Base-by-base conservation (phyloP, 306 rosid species). In the barrel medic (Medicago truncatula) region DNA sequence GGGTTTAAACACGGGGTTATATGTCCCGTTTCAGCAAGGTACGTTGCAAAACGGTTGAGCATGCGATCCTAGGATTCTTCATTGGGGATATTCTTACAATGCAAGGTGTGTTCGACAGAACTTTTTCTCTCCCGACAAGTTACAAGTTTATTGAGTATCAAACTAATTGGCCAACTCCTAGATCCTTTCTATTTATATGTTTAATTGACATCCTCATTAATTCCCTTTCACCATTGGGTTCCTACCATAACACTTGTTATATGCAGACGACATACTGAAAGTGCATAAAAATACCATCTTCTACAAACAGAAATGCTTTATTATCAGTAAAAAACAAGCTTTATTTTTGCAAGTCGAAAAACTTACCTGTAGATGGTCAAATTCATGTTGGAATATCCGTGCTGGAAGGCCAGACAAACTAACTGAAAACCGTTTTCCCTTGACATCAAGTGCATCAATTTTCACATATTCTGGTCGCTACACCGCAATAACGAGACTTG, bases 391-490 rank as follows among this genome's bases (percentile, higher is more conserved):
- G 83, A 95, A 95, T 21, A 95, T 85, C 46, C 98, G 85, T 14
- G 98, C 97, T 70, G 93, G 95, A 85, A 95, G 97, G 28, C 65
- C 97, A 0, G 97, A 87, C 71, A 92, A 77, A 82, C 73, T 85
- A 76, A 95, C 70, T 5, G 89, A 73, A 82, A 92, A 95, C 80
- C 84, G 83, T 12, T 81, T 77, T 49, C 98, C 97, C 10, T 64
- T 90, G 64, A 89, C 53, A 76, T 92, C 90, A 73, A 70, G 81
- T 60, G 98, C 97, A 60, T 95, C 90, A 65, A 95, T 83, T 83
- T 95, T 95, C 68, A 95, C 87, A 71, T 93, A 83, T 73, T 90
- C 97, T 60, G 98, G 90, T 89, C 97, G 89, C 98, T 94, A 81
- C 81, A 73, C 57, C 59, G 17, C 76, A 77, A 67, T 71, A 72